Percentiles rank a stretch among this genome's conserved stretches.
These are phyloP conservation scores for Aspergillus nanangensis DNA, from an alignment of 495 filamentous ascomycete genomes.

Conservation along the genomic window DNA sequence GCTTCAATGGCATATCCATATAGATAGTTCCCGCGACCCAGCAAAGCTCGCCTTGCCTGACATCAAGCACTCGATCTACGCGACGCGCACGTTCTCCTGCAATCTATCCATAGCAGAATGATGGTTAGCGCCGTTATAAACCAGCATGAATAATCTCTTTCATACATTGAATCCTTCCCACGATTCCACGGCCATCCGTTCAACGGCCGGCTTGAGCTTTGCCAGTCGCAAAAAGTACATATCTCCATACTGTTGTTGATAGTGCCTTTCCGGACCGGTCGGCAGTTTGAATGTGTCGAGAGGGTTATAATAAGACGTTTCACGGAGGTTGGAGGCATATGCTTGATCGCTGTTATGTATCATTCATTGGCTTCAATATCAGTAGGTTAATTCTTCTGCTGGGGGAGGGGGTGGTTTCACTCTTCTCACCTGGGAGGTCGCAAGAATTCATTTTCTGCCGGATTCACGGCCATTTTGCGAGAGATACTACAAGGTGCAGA, in stretches of 20 bases:
- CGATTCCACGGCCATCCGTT: conserved; percentile 63
- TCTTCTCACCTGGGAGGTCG: conserved; percentile 35
- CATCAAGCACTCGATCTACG: conserved; percentile 87
- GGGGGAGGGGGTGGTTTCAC: not conserved
- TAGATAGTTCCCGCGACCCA: conserved; percentile 95
- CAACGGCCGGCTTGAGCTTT: conserved; percentile 79
- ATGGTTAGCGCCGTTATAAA: too few relatives aligned
- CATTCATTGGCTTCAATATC: not conserved
- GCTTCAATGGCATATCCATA: conserved; percentile 96
- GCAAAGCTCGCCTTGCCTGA: conserved; percentile 91
- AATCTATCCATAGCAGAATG: conserved; percentile 43
- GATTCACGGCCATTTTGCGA: conserved; percentile 24
- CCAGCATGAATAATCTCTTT: not conserved
- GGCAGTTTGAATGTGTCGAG: conserved; percentile 68
- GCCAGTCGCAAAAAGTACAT: conserved; percentile 94
- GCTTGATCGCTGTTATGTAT: conserved; percentile 31
- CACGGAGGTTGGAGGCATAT: conserved; percentile 38
- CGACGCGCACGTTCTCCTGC: conserved; percentile 68
- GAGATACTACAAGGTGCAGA: too few relatives aligned
- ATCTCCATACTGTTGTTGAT: conserved; percentile 93
- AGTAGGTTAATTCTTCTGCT: too few relatives aligned
- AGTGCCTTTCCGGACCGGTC: conserved; percentile 64
- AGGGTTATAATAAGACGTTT: conserved; percentile 66
- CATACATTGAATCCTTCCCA: conserved; percentile 70
- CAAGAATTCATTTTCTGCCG: conserved; percentile 30